Base-by-base conservation (phyloP, 2,329 filamentous ascomycete genomes). In the Didymella sp. region DNA sequence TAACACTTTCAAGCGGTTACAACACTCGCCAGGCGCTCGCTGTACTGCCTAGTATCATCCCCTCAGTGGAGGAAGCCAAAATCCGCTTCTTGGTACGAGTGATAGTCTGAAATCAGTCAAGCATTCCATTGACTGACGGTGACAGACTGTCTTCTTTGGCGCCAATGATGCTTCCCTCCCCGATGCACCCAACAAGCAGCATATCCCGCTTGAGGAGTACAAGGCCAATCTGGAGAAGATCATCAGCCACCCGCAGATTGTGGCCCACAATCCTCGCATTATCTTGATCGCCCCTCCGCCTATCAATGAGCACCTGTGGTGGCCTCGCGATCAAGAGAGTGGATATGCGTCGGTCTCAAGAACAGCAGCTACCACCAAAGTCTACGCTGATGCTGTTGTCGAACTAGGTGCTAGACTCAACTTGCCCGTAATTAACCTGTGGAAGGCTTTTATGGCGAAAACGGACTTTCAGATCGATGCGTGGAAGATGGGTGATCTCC, bases 141-240 rank as follows among this genome's bases (percentile, higher is more conserved):
- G 35, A 38, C 55, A 92, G 89, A 80, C 89, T 35, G 78, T 96
- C 56, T 88, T 96, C 63, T 87, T 97, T 58, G 95, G 95, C 17
- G 91, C 95, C 66, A 98, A 99, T 73, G 95, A 98, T 76, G 89
- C 94, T 3, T 87, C 87, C 51, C 75, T 96, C 3, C 84, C 86
- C 3, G 79, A 84, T 33, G 80, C 83, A 4, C 81, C 81, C 4
- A 87, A 85, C 47, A 80, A 81, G 9, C 95, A 98, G 76, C 87
- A 94, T 73, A 85, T 98, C 7, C 85, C 91, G 0, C 76, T 96
- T n/a, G 83, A 88, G 1, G 78, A 86, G 58, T 98, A 92, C 80
- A 87, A 85, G 72, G 77, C 83, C 52, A 96, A 96, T 70, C 77
- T 96, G 44, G 81, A 76, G 61, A 80, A 79, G 24, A 91, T 98